Percentiles rank a stretch among this genome's conserved stretches.
Conservation (phyloP, 306 rosid species). For the Quercus cerris region DNA sequence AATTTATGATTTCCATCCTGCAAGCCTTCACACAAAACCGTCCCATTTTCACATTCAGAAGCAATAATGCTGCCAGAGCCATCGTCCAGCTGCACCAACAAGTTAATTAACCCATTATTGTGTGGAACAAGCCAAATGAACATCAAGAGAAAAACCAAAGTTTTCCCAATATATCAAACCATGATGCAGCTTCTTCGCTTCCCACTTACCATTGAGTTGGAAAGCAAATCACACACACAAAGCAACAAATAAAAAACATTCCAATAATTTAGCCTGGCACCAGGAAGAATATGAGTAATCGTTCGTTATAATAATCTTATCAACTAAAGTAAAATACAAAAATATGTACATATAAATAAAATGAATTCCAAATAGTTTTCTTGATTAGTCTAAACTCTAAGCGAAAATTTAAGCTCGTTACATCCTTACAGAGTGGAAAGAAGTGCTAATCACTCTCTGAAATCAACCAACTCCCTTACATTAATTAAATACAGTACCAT, state of each 20-base stretch:
- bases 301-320: no score
- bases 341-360: background rate
- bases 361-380: background rate
- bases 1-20: conserved; percentile 72
- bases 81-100: conserved; percentile 65
- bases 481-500: background rate
- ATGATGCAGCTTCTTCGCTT: background rate
- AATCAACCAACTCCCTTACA: background rate
- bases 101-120: background rate
- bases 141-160: background rate
- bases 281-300: background rate
- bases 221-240: background rate
- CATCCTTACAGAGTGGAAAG: no score
- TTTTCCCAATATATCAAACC: background rate
- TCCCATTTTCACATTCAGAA: conserved; percentile 48
- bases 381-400: background rate
- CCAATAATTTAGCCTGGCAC: background rate
- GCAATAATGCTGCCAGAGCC: conserved; percentile 11
- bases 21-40: conserved; percentile 47
- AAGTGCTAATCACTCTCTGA: background rate
- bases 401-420: no score
- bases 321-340: background rate
- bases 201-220: background rate
- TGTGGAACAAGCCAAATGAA: background rate
- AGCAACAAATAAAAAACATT: background rate